phyloP scores from a whole-genome alignment of 2,329 filamentous ascomycete genomes.

The Trematosphaeria pertusa region DNA sequence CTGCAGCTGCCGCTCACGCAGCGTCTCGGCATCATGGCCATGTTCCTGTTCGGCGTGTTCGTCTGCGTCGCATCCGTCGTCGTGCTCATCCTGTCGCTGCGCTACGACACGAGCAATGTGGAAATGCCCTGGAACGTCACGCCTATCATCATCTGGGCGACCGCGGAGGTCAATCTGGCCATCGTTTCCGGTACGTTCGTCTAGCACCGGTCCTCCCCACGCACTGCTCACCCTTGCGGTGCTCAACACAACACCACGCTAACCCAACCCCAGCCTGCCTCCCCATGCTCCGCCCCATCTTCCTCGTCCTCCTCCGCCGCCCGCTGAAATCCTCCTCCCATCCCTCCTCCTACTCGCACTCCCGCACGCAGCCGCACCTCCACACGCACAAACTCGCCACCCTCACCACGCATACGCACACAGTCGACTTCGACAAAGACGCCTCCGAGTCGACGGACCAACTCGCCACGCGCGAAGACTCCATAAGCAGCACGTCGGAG shows the following conservation, averaged over 20 bases:
- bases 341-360: conserved; percentile 1
- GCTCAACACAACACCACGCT: conserved; percentile 2
- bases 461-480: conserved; percentile 6
- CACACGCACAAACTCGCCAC: conserved; percentile 7
- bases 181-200: conserved; percentile 20
- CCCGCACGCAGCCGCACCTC: conserved; percentile 1
- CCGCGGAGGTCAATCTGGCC: conserved; percentile 22
- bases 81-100: conserved; percentile 10
- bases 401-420: conserved; percentile 3
- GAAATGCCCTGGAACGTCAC: conserved; percentile 20
- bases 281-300: conserved; percentile 25
- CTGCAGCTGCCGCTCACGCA: conserved; percentile 29
- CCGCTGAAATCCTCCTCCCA: conserved; percentile 5
- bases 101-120: conserved; percentile 8
- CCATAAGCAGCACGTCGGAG: conserved; percentile 7
- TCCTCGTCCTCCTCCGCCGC: conserved; percentile 8
- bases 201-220: not conserved
- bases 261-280: conserved; percentile 18
- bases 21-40: conserved; percentile 58
- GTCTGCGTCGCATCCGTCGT: conserved; percentile 22
- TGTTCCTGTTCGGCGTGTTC: conserved; percentile 48
- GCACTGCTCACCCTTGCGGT: not conserved
- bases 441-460: conserved; percentile 11
- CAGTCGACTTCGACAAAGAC: not conserved
- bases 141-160: conserved; percentile 22